A percentile compares a stretch with the other conserved stretches of the same genome.
phyloP scores from a whole-genome alignment of 108 stramenopile genomes.

The Pseudonitzschia delicatissima region DNA sequence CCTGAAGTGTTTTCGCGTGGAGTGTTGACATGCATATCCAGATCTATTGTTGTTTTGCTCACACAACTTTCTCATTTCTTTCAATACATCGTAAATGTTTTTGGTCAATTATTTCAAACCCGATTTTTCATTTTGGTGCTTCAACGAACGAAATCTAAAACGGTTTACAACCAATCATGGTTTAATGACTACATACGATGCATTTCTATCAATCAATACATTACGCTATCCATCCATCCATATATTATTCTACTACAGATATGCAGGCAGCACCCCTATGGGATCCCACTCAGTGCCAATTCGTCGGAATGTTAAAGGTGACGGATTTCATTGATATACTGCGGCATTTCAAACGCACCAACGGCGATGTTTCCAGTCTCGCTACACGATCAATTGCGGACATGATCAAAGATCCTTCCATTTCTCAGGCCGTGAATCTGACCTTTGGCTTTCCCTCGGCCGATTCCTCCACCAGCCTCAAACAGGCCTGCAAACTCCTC shows the following conservation, averaged over 20 bases:
- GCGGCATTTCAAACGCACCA: conserved; percentile 69
- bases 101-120: no score
- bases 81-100: no score
- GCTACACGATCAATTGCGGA: conserved; percentile 81
- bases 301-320: conserved; percentile 92
- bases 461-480: conserved; percentile 71
- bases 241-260: conserved; percentile 37
- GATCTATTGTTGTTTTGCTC: not conserved
- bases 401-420: conserved; percentile 54
- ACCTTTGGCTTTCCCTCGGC: conserved; percentile 35
- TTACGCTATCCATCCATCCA: not conserved
- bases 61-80: not conserved
- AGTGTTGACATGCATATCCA: no score
- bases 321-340: conserved; percentile 96
- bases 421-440: conserved; percentile 18
- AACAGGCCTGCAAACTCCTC: conserved; percentile 74
- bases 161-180: no score
- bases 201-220: not conserved
- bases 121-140: no score
- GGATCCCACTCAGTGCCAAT: conserved; percentile 83
- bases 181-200: no score
- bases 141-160: no score
- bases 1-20: no score
- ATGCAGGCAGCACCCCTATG: conserved; percentile 95
- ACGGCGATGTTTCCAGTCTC: conserved; percentile 57